Base-by-base conservation (phyloP, 2,329 filamentous ascomycete genomes). In the Cladosporium austrohemisphaericum region DNA sequence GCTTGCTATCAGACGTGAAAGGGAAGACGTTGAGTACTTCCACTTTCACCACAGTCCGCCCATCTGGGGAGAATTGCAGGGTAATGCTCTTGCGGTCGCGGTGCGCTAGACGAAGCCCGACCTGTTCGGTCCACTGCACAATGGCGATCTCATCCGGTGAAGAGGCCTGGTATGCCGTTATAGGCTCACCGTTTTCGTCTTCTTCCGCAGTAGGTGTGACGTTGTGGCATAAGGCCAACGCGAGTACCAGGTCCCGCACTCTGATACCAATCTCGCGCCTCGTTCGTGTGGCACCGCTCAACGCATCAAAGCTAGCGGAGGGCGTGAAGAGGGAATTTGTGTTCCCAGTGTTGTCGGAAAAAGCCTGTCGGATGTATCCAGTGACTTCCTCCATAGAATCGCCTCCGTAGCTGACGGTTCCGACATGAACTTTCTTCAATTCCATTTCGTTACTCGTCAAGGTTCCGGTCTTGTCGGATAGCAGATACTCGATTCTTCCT, bases 71-170 rank as follows among this genome's bases (percentile, higher is more conserved):
- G 3, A 85, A 92, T 62, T 91, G 85, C 2, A 98, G 77, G 3
- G 83, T 76, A 75, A 98, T 96, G 35, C 79, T 83, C 65, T 87
- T 88, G 35, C 94, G 84, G 65, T 98, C 93, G 16, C 93, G 88
- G 60, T 90, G 84, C 4, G 86, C 76, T 11, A 98, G 74, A 29
- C 88, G 85, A 28, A 98, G 75, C 0, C 94, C 94, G 25, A 98
- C 89, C 7, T 84, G 85, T 68, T 97, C 91, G 1, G 92, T 95
- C 85, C 94, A 98, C 48, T 83, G 84, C 13, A 98, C 91, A 61
- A 98, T 98, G 14, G 93, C 93, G 67, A 98, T 97, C 67, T 98
- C 93, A 64, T 98, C 93, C 0, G 93, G 93, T 1, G 92, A 97
- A 0, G 92, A 96, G 5, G 93, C 93, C 74, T 98, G 93, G 64